Evolutionary conservation across 129 eudicot genomes (phyloP).

Genomic region (Deinandra increscens): DNA sequence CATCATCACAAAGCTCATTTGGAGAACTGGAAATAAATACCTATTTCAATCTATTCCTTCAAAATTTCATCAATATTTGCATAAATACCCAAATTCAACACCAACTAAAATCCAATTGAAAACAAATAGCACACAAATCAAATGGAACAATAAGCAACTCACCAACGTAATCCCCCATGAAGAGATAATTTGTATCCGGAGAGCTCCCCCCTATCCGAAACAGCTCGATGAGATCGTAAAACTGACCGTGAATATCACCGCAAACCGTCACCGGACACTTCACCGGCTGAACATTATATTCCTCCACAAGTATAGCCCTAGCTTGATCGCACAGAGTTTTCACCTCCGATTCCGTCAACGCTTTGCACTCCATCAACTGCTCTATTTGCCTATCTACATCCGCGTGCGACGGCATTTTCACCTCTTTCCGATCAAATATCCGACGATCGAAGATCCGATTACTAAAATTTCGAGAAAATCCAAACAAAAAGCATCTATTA

Average conservation of each 20-base stretch:
- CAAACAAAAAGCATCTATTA: neutral
- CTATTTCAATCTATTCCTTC: conserved; percentile 6
- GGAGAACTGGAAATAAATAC: neutral
- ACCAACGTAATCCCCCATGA: conserved; percentile 97
- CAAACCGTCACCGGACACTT: conserved; percentile 89
- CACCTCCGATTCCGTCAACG: conserved; percentile 77
- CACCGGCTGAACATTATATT: conserved; percentile 90
- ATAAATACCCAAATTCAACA: neutral
- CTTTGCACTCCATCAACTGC: conserved; percentile 90
- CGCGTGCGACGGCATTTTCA: conserved; percentile 64
- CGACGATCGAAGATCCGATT: conserved; percentile 31
- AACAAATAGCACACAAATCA: neutral
- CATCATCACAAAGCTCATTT: conserved; percentile 14
- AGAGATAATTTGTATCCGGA: conserved; percentile 87
- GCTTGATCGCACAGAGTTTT: conserved; percentile 78
- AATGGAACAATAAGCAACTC: conserved; percentile 20
- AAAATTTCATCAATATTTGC: neutral
- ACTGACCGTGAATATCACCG: conserved; percentile 85
- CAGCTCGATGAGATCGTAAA: conserved; percentile 78
- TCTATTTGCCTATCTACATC: conserved; percentile 77
- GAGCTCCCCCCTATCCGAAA: conserved; percentile 74
- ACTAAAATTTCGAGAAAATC: conserved; percentile 2
- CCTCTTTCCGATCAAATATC: conserved; percentile 7
- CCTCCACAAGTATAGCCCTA: conserved; percentile 83
- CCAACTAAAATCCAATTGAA: neutral